Conservation (phyloP, 2,329 filamentous ascomycete species). For the Ophiocordyceps polyrhachis-furcata region DNA sequence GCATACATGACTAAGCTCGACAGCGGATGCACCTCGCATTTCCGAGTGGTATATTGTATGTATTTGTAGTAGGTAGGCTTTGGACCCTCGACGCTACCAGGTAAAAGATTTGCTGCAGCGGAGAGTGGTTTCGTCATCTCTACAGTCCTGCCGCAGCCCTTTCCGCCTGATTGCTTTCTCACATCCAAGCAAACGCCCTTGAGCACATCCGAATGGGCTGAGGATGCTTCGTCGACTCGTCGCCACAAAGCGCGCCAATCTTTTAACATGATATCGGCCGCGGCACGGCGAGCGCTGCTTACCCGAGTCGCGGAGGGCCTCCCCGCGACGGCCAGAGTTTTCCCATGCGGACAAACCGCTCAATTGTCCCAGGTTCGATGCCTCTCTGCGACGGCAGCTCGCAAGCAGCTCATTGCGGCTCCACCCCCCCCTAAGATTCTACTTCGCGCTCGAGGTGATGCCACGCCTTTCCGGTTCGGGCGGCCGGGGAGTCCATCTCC, state of each 20-base stretch:
- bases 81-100: background rate
- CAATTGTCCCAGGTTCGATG: background rate
- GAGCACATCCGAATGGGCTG: conserved; percentile 3
- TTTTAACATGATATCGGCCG: conserved; percentile 28
- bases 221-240: conserved; percentile 12
- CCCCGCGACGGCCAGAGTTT: background rate
- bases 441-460: background rate
- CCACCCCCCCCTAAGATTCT: conserved; percentile 1
- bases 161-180: background rate
- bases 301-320: conserved; percentile 18
- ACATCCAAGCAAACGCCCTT: background rate
- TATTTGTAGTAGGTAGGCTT: background rate
- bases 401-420: background rate
- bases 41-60: background rate
- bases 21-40: background rate
- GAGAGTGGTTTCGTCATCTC: conserved; percentile 12
- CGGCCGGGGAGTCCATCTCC: background rate
- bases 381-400: background rate
- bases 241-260: conserved; percentile 6
- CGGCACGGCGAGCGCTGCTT: conserved; percentile 29
- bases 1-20: background rate
- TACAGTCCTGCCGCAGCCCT: background rate
- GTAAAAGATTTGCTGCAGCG: conserved; percentile 5
- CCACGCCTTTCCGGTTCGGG: background rate
- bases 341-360: background rate